Evolutionary conservation across 1,139 yeast genomes (phyloP).

Genomic region (Candida pseudocylindracea): DNA sequence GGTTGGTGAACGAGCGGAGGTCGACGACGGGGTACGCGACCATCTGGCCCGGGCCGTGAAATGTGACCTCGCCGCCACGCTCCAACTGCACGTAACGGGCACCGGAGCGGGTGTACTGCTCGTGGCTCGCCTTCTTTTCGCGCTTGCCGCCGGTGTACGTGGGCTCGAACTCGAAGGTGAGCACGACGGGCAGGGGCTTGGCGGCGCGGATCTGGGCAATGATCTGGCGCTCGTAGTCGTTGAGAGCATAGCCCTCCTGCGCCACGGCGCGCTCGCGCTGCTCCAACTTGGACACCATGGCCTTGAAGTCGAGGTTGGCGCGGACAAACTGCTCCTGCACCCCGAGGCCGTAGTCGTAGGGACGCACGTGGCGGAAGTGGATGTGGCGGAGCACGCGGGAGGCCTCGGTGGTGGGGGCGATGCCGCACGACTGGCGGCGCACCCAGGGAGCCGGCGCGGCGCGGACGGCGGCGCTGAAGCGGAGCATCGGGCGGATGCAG

Average conservation of each 20-base stretch:
- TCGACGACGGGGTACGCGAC: constrained; percentile 75
- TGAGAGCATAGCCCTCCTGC: constrained; percentile 17
- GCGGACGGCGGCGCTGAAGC: too few species aligned
- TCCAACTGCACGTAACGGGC: constrained; percentile 44
- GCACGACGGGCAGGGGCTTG: constrained; percentile 39
- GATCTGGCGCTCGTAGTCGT: constrained; percentile 22
- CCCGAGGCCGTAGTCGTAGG: constrained; percentile 33
- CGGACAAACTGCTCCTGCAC: constrained; percentile 43
- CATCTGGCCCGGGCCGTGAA: constrained; percentile 91
- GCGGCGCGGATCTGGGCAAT: constrained; percentile 20
- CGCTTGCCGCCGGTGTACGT: constrained; percentile 84
- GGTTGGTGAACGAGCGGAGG: constrained; percentile 29
- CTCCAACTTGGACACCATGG: constrained; percentile 23
- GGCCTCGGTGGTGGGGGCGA: constrained; percentile 4
- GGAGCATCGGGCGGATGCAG: too few species aligned
- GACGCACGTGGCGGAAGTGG: constrained; percentile 31
- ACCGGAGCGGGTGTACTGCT: constrained; percentile 6
- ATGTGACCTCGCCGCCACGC: constrained; percentile 95
- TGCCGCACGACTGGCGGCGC: too few species aligned
- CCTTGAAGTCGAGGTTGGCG: constrained; percentile 40
- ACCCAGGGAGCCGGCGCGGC: too few species aligned
- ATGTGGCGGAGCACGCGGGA: constrained; percentile 30
- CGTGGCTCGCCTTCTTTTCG: constrained; percentile 24
- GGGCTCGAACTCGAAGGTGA: constrained; percentile 67
- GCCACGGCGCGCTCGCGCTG: constrained; percentile 14